phyloP scores from a whole-genome alignment of 2,329 filamentous ascomycete genomes.

The Aspergillus sp. region DNA sequence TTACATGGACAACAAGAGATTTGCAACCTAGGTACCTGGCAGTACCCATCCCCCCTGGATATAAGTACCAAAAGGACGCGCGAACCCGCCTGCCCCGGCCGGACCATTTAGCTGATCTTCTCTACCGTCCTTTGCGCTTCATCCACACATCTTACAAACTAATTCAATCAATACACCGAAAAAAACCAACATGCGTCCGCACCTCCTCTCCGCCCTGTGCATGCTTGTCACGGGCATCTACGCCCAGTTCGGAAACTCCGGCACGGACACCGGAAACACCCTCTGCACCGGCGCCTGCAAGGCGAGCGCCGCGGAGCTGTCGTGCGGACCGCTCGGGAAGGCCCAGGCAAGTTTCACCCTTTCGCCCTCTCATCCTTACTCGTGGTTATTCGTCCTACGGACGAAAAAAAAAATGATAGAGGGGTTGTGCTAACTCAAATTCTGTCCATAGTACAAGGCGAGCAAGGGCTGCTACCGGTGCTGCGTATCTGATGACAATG shows the following conservation, averaged over 20 bases:
- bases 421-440: neutral
- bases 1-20: too few species aligned
- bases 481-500: constrained; percentile 9
- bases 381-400: too few species aligned
- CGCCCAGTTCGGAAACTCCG: neutral
- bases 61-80: neutral
- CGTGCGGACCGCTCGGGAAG: neutral
- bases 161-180: neutral
- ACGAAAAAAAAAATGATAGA: too few species aligned
- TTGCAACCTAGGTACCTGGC: too few species aligned
- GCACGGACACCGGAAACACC: constrained; percentile 11
- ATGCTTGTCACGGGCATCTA: constrained; percentile 12
- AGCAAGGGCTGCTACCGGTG: constrained; percentile 15
- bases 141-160: neutral
- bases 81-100: too few species aligned
- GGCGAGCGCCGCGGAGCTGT: neutral
- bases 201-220: constrained; percentile 14
- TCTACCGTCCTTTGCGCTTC: too few species aligned
- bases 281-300: constrained; percentile 8
- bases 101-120: too few species aligned
- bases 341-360: neutral
- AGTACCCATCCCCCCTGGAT: neutral
- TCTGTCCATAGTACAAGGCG: constrained; percentile 5
- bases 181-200: constrained; percentile 13
- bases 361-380: too few species aligned